phyloP scores from a whole-genome alignment of 2,329 filamentous ascomycete genomes.

The Dactylellina sp. region DNA sequence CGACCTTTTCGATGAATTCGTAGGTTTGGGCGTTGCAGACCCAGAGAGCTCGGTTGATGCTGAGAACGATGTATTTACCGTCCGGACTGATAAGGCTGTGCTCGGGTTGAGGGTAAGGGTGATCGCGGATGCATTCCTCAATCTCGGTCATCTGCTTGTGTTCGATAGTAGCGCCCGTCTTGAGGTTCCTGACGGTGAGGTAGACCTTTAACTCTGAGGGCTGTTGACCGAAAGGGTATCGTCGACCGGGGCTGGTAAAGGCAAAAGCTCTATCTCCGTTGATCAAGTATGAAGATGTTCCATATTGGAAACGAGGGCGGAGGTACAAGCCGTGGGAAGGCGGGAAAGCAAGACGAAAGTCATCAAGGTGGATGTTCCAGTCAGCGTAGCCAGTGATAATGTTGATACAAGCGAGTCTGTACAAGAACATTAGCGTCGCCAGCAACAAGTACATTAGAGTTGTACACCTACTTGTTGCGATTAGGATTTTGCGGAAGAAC shows the following conservation, averaged over 20 bases:
- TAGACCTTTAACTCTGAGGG: constrained; percentile 7
- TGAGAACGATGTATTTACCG: constrained; percentile 34
- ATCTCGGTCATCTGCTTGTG: constrained; percentile 30
- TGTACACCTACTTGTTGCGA: constrained; percentile 34
- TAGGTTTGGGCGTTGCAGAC: constrained; percentile 32
- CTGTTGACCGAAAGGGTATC: constrained; percentile 10
- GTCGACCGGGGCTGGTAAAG: constrained; percentile 32
- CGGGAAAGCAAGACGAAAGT: constrained; percentile 32
- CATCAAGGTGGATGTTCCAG: constrained; percentile 44
- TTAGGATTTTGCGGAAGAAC: constrained; percentile 15
- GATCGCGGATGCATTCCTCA: constrained; percentile 8
- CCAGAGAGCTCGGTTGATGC: constrained; percentile 20
- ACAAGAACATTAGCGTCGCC: neutral
- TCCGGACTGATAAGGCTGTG: constrained; percentile 47
- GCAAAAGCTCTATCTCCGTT: constrained; percentile 27
- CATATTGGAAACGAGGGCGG: constrained; percentile 33
- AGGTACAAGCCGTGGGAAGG: constrained; percentile 25
- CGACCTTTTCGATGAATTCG: constrained; percentile 36
- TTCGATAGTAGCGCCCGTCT: constrained; percentile 20
- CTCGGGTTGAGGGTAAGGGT: constrained; percentile 27
- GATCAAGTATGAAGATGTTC: constrained; percentile 31
- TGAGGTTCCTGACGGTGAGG: constrained; percentile 39
- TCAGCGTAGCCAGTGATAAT: constrained; percentile 51
- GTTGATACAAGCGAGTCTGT: constrained; percentile 50
- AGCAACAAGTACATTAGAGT: neutral